These are phyloP conservation scores for Saccharomycopsis fodiens DNA, from an alignment of 805 yeast genomes.

Conservation along the genomic window DNA sequence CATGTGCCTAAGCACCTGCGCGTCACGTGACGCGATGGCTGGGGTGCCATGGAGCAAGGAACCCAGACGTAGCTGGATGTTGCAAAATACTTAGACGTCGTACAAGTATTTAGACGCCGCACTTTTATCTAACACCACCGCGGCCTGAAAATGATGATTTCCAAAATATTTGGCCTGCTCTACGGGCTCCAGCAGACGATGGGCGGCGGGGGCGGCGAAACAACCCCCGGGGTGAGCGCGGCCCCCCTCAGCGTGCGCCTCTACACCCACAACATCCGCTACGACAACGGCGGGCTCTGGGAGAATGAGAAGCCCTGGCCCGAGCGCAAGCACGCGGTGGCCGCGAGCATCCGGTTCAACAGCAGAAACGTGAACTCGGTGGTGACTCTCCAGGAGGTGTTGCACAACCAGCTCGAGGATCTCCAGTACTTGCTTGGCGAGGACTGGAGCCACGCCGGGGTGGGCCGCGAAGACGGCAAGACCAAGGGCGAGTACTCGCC, in stretches of 20 bases:
- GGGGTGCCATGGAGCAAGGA: no score
- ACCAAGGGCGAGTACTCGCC: slow-evolving; percentile 46
- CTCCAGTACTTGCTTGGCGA: slow-evolving; percentile 29
- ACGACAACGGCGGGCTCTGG: slow-evolving; percentile 31
- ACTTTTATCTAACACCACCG: no score
- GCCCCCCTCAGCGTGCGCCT: slow-evolving; percentile 11
- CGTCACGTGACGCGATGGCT: no score
- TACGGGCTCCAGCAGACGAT: no score
- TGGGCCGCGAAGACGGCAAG: slow-evolving; percentile 47
- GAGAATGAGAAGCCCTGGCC: slow-evolving; percentile 40
- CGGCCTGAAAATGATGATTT: no score
- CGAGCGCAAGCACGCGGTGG: slow-evolving; percentile 32
- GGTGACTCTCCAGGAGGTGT: slow-evolving; percentile 42
- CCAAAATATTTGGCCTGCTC: no score
- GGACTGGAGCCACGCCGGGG: slow-evolving; percentile 41
- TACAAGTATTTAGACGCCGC: no score
- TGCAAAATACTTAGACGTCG: no score
- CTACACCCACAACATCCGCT: slow-evolving; percentile 41
- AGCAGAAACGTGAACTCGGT: slow-evolving; percentile 27
- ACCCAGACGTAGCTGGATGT: no score
- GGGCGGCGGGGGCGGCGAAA: no score
- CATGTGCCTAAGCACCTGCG: no score
- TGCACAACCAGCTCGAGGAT: slow-evolving; percentile 39
- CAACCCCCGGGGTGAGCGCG: no score
- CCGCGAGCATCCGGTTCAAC: slow-evolving; percentile 35